These are phyloP conservation scores for Kuraishia capsulata DNA, from an alignment of 805 yeast genomes.

Conservation along the genomic window DNA sequence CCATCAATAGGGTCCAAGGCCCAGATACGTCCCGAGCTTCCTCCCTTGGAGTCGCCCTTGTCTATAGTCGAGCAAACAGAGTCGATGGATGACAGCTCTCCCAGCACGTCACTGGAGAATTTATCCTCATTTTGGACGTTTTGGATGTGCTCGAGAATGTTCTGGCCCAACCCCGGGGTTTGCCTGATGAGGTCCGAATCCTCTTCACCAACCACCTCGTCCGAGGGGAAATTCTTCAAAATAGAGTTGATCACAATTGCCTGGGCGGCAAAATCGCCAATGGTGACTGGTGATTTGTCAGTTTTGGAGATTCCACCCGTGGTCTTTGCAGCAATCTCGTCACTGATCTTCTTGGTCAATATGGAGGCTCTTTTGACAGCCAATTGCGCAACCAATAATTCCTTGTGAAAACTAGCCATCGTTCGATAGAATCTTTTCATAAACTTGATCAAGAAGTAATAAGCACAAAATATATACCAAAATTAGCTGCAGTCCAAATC, in stretches of 20 bases:
- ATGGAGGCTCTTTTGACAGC: constrained; percentile 86
- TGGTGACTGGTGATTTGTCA: constrained; percentile 91
- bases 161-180: constrained; percentile 34
- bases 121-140: constrained; percentile 40
- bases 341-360: constrained; percentile 59
- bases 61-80: constrained; percentile 63
- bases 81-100: constrained; percentile 31
- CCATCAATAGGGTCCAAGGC: constrained; percentile 98
- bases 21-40: constrained; percentile 80
- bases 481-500: too few relatives aligned
- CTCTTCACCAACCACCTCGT: constrained; percentile 92
- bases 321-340: constrained; percentile 36
- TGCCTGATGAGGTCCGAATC: constrained; percentile 62
- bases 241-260: constrained; percentile 85
- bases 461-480: too few relatives aligned
- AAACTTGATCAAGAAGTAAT: too few relatives aligned
- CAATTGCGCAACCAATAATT: constrained; percentile 51
- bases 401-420: not conserved
- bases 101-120: constrained; percentile 22
- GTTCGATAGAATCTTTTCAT: too few relatives aligned
- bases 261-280: constrained; percentile 95
- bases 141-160: constrained; percentile 52
- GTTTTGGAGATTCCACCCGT: constrained; percentile 58
- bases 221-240: constrained; percentile 68
- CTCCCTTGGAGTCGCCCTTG: constrained; percentile 74